Percentiles rank a stretch among this genome's conserved stretches.
Conservation (phyloP, 2,329 filamentous ascomycete species). For the Pseudogymnoascus sp. region DNA sequence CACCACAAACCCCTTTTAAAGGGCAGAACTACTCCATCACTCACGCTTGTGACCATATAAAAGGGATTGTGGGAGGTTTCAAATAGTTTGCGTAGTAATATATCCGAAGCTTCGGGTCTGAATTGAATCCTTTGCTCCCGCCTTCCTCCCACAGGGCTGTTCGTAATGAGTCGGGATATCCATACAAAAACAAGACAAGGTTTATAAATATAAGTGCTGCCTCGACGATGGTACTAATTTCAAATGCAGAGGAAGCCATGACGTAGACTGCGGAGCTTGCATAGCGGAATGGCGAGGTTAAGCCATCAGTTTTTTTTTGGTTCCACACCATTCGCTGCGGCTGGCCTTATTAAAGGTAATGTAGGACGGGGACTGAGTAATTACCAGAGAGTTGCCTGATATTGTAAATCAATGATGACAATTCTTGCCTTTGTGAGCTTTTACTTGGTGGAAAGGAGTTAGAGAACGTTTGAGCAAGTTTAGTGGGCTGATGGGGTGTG, state of each 20-base stretch:
- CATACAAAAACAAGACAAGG: conserved; percentile 4
- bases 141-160: conserved; percentile 13
- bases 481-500: not conserved
- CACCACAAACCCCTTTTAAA: not conserved
- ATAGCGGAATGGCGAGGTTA: not conserved
- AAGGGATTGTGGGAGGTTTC: conserved; percentile 11
- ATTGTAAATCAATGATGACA: not conserved
- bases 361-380: not conserved
- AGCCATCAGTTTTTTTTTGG: not conserved
- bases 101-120: conserved; percentile 12
- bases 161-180: conserved; percentile 8
- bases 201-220: not conserved
- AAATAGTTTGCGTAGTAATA: conserved; percentile 16
- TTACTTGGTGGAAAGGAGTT: not conserved
- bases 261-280: not conserved
- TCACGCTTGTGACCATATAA: conserved; percentile 15
- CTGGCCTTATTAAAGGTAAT: not conserved
- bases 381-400: not conserved
- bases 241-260: not conserved
- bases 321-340: not conserved
- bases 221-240: not conserved
- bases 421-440: not conserved
- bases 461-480: not conserved
- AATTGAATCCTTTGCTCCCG: conserved; percentile 12
- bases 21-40: not conserved